Evolutionary conservation across 2,329 filamentous ascomycete species (phyloP), one percentile per base, ranked within the genome.

Genomic region (Phialophora chinensis): DNA sequence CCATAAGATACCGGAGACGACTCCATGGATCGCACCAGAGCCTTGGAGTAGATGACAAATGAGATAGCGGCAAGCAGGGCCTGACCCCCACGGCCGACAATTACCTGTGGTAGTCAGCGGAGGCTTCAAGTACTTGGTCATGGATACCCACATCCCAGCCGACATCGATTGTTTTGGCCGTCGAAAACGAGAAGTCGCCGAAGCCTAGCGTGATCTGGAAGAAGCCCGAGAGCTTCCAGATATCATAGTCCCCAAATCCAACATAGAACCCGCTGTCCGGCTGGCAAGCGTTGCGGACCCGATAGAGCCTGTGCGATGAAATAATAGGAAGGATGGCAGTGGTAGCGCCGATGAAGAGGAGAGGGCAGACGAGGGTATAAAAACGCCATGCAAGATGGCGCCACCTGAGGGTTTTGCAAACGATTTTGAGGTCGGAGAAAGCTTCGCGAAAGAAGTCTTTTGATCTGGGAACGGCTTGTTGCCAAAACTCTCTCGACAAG

Each of bases 131-230:
- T 6, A 50, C 23, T 35, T 4, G 49, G n/a, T 33, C n/a, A 38
- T 10, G 11, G 14, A 62, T 55, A 62, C 74, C 31, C 10, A 78
- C 66, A 62, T 79, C 77, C 77, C 77, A 79, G 1, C 66, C 59
- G 6, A 77, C 72, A 59, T 78, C 77, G n/a, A 79, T 74, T 2
- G 73, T 67, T 58, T 79, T 79, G 14, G 72, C 78, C 10, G 72
- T 70, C 10, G 74, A 68, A 56, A 79, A 79, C 0, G 73, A 65
- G 33, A 66, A 58, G 33, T 47, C 11, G 12, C 70, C 70, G 50
- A 67, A 71, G 7, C 49, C 53, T 17, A 66, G 58, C 7, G 62
- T 65, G 31, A 71, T 70, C 20, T 66, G 58, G 56, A 71, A 71
- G 29, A 71, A 49, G 12, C 62, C 66, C 25, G 31, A n/a, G 31